A percentile compares a stretch with the other conserved stretches of the same genome.
These are phyloP conservation scores for Cyberlindnera veronae DNA, from an alignment of 805 yeast genomes.

Conservation along the genomic window DNA sequence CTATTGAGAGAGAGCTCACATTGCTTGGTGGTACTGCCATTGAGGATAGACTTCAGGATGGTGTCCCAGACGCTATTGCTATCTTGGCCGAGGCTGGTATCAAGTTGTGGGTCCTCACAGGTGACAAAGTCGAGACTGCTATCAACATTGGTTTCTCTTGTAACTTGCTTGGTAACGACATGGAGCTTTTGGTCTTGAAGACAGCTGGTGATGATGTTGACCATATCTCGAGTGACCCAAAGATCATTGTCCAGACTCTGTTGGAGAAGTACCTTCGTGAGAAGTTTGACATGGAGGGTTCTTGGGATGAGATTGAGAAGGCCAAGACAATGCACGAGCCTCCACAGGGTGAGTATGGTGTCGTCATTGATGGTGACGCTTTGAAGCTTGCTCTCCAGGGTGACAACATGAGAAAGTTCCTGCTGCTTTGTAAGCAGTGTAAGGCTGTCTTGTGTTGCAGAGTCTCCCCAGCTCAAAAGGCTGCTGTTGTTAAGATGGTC, in stretches of 20 bases:
- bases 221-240: slow-evolving; percentile 38
- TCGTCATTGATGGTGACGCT: slow-evolving; percentile 78
- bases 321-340: slow-evolving; percentile 60
- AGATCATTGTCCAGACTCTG: slow-evolving; percentile 42
- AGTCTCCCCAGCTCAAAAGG: slow-evolving; percentile 96
- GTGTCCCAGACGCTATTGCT: slow-evolving; percentile 81
- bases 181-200: slow-evolving; percentile 66
- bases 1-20: slow-evolving; percentile 61
- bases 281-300: slow-evolving; percentile 55
- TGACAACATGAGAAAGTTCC: slow-evolving; percentile 50
- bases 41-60: slow-evolving; percentile 79
- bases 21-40: slow-evolving; percentile 84
- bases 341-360: slow-evolving; percentile 65
- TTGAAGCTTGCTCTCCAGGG: slow-evolving; percentile 47
- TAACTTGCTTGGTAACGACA: slow-evolving; percentile 73
- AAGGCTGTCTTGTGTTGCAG: slow-evolving; percentile 92
- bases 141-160: slow-evolving; percentile 98
- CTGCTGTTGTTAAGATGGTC: slow-evolving; percentile 82
- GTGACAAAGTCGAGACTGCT: slow-evolving; percentile 98
- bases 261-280: slow-evolving; percentile 50
- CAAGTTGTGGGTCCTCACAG: slow-evolving; percentile 85
- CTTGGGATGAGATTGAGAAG: slow-evolving; percentile 48
- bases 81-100: slow-evolving; percentile 70
- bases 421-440: slow-evolving; percentile 73
- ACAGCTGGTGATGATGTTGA: slow-evolving; percentile 55